These are phyloP conservation scores for Lactarius evosmus DNA, from an alignment of 768 basidiomycete species.

Conservation along the genomic window DNA sequence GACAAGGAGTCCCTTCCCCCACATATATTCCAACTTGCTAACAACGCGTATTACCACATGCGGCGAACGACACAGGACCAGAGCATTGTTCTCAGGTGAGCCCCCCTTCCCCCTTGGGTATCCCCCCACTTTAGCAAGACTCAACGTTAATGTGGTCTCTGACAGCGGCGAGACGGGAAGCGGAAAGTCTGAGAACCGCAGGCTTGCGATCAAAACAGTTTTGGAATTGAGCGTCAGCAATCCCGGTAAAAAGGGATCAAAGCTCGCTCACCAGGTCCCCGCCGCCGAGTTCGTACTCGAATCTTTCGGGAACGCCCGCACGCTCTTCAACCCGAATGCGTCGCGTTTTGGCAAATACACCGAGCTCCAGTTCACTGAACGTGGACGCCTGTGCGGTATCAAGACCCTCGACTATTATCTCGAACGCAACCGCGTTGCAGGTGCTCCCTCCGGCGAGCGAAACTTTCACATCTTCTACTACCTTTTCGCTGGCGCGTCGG, in stretches of 20 bases:
- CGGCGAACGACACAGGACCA: constrained; percentile 91
- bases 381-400: constrained; percentile 81
- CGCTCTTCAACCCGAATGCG: constrained; percentile 90
- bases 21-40: constrained; percentile 89
- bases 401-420: constrained; percentile 98
- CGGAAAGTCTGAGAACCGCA: constrained; percentile 88
- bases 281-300: constrained; percentile 95
- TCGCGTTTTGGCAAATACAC: constrained; percentile 98
- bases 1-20: constrained; percentile 64
- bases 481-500: constrained; percentile 83
- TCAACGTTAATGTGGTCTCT: constrained; percentile 7
- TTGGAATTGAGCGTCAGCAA: constrained; percentile 87
- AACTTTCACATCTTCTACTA: constrained; percentile 99
- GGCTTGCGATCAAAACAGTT: constrained; percentile 87
- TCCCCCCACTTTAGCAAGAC: neutral
- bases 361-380: constrained; percentile 93
- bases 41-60: constrained; percentile 96
- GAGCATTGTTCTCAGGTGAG: constrained; percentile 79
- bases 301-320: constrained; percentile 89
- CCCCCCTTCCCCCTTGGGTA: constrained; percentile 13
- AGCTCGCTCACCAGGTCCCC: constrained; percentile 81
- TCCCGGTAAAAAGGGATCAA: constrained; percentile 91
- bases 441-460: constrained; percentile 84
- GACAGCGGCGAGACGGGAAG: constrained; percentile 86
- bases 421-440: constrained; percentile 85